These are phyloP conservation scores for Lachancea mirantina DNA, from an alignment of 805 yeast species.

Conservation along the genomic window DNA sequence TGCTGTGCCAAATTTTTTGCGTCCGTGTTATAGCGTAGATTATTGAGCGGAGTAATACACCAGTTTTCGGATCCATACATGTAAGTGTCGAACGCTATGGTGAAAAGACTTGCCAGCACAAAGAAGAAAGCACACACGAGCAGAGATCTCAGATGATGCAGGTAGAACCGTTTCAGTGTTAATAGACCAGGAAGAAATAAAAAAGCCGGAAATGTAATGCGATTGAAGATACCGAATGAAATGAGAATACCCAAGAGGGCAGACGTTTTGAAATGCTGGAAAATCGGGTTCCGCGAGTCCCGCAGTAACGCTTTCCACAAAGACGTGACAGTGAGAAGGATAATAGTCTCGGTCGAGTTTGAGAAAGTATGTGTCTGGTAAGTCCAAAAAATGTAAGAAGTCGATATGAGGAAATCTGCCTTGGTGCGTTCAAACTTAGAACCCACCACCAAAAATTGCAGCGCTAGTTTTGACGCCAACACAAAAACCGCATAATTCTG, in stretches of 20 bases:
- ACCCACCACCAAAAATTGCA: slow-evolving; percentile 42
- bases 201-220: slow-evolving; percentile 78
- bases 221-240: slow-evolving; percentile 70
- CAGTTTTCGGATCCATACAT: slow-evolving; percentile 25
- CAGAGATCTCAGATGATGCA: slow-evolving; percentile 31
- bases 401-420: slow-evolving; percentile 31
- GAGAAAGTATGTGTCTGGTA: slow-evolving; percentile 85
- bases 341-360: slow-evolving; percentile 68
- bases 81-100: slow-evolving; percentile 50
- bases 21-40: slow-evolving; percentile 60
- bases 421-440: slow-evolving; percentile 42
- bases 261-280: slow-evolving; percentile 11
- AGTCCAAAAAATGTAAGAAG: slow-evolving; percentile 65
- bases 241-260: slow-evolving; percentile 41
- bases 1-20: slow-evolving; percentile 58
- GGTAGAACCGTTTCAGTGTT: slow-evolving; percentile 37
- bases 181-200: slow-evolving; percentile 53
- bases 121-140: slow-evolving; percentile 33
- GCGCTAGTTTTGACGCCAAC: slow-evolving; percentile 34
- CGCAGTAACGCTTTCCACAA: slow-evolving; percentile 30
- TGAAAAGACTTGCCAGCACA: slow-evolving; percentile 27
- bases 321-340: slow-evolving; percentile 35
- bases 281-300: slow-evolving; percentile 7
- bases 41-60: slow-evolving; percentile 69
- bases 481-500: slow-evolving; percentile 36